Conservation (phyloP, 140 eudicot species). For the Stevia rebaudiana region DNA sequence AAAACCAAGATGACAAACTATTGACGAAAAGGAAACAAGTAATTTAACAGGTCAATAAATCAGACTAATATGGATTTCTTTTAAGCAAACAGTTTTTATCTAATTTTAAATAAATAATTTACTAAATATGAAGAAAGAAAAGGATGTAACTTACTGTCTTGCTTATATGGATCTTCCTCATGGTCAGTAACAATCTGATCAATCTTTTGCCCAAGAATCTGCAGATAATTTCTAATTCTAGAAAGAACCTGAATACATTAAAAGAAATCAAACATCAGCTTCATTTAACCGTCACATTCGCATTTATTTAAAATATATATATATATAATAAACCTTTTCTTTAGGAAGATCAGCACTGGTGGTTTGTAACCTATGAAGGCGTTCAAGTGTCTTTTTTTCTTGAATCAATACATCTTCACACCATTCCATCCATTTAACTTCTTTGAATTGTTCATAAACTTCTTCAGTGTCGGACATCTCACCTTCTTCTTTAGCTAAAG, state of each 20-base stretch:
- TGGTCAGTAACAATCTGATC: conserved; percentile 78
- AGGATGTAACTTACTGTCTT: conserved; percentile 56
- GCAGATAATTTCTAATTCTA: conserved; percentile 78
- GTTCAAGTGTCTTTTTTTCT: conserved; percentile 78
- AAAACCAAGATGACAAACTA: too few relatives aligned
- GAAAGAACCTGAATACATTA: conserved; percentile 60
- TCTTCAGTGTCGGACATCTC: conserved; percentile 97
- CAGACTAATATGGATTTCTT: background rate
- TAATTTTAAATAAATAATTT: background rate
- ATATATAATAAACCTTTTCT: conserved; percentile 55
- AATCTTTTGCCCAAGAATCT: conserved; percentile 76
- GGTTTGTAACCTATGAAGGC: conserved; percentile 78
- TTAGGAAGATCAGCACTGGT: conserved; percentile 94
- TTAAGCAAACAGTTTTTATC: background rate
- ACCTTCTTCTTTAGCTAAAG: conserved; percentile 91
- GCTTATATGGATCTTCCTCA: conserved; percentile 66
- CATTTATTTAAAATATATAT: background rate
- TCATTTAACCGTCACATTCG: background rate
- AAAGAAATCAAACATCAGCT: background rate
- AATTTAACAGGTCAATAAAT: background rate
- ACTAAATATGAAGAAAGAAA: background rate
- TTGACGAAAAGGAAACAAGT: too few relatives aligned
- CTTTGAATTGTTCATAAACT: conserved; percentile 90
- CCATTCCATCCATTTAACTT: conserved; percentile 99
- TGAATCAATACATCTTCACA: conserved; percentile 84